Evolutionary conservation across 768 basidiomycete species (phyloP).

Genomic region (Mycena latifolia): DNA sequence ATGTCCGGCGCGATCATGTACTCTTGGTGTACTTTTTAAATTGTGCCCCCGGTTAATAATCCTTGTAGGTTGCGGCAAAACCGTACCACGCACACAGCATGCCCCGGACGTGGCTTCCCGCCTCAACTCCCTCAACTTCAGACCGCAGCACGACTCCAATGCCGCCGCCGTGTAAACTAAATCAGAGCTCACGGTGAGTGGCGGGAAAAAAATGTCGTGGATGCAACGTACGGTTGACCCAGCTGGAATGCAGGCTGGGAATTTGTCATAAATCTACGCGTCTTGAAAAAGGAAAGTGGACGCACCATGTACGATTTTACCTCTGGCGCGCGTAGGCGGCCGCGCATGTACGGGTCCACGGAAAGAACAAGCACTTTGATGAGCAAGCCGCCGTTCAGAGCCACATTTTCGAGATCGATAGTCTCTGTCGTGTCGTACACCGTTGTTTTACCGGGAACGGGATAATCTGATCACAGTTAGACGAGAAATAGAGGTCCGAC

Average conservation of each 20-base stretch:
- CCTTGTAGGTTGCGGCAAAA: neutral
- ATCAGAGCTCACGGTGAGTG: neutral
- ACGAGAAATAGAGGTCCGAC: too few relatives aligned
- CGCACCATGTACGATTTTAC: conserved; percentile 43
- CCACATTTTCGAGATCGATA: conserved; percentile 63
- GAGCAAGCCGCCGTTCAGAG: conserved; percentile 60
- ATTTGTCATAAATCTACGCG: too few relatives aligned
- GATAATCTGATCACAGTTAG: conserved; percentile 45
- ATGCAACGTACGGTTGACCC: conserved; percentile 53
- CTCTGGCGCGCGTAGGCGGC: conserved; percentile 50
- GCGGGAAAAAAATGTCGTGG: neutral
- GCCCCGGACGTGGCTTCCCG: conserved; percentile 9
- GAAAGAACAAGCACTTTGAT: conserved; percentile 63
- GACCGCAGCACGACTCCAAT: conserved; percentile 20
- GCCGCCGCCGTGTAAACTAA: neutral
- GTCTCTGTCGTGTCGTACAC: conserved; percentile 56
- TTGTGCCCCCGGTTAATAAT: neutral
- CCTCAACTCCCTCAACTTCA: neutral
- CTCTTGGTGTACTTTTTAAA: conserved; percentile 1
- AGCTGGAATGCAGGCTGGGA: conserved; percentile 10
- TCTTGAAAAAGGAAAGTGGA: neutral
- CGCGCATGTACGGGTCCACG: conserved; percentile 57
- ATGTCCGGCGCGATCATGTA: conserved; percentile 10
- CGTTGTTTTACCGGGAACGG: conserved; percentile 59
- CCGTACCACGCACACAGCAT: neutral